Conservation (phyloP, 2,329 filamentous ascomycete genomes). For the Penicillium sp. region DNA sequence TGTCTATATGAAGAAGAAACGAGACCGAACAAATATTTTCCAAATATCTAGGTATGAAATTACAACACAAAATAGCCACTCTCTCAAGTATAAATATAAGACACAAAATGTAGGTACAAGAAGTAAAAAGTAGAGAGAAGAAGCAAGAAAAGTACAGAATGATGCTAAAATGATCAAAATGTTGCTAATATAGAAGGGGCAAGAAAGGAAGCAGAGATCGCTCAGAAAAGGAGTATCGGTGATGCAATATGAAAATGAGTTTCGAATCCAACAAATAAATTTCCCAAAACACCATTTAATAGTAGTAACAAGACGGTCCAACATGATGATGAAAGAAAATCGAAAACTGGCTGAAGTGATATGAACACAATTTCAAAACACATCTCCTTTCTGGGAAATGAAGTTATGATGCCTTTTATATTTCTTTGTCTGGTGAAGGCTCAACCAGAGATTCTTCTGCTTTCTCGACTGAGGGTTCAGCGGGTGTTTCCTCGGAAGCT, state of each 20-base stretch:
- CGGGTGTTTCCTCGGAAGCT: not conserved
- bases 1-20: too few species aligned
- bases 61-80: not conserved
- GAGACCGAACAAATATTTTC: too few species aligned
- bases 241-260: not conserved
- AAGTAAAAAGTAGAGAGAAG: not conserved
- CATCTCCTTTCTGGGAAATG: not conserved
- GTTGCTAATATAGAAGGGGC: not conserved
- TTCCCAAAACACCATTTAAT: slow-evolving; percentile 2
- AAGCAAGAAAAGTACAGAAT: not conserved
- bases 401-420: not conserved
- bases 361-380: not conserved
- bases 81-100: not conserved
- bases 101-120: not conserved
- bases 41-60: not conserved
- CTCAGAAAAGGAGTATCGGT: not conserved
- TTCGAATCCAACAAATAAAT: not conserved
- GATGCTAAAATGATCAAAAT: too few species aligned
- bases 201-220: not conserved
- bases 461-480: not conserved
- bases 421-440: not conserved
- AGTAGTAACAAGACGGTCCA: not conserved
- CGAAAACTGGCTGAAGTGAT: not conserved
- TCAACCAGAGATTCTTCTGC: not conserved
- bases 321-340: not conserved